These are phyloP conservation scores for Ambrosia artemisiifolia DNA, from an alignment of 129 eudicot species.

Conservation along the genomic window DNA sequence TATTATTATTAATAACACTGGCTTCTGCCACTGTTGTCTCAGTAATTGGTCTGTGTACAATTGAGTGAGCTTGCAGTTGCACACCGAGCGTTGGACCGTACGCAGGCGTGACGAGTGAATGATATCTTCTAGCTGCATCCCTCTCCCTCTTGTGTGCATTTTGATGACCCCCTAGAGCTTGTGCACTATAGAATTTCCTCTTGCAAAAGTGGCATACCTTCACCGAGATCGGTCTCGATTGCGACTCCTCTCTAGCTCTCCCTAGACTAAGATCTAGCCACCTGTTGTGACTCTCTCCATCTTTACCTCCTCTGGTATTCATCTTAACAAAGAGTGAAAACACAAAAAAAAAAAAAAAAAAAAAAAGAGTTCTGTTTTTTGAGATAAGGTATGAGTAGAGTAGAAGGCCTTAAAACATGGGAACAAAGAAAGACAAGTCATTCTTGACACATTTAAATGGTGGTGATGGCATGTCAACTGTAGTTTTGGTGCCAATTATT, in stretches of 20 bases:
- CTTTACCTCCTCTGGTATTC: constrained; percentile 31
- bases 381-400: constrained; percentile 19
- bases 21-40: constrained; percentile 14
- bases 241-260: constrained; percentile 29
- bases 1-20: constrained; percentile 11
- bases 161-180: constrained; percentile 90
- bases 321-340: constrained; percentile 18
- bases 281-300: constrained; percentile 24
- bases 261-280: constrained; percentile 75
- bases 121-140: constrained; percentile 62
- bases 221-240: constrained; percentile 31
- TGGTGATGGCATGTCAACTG: constrained; percentile 2
- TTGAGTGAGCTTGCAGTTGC: constrained; percentile 56
- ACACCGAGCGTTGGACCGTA: constrained; percentile 47
- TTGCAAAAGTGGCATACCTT: constrained; percentile 74
- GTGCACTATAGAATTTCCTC: constrained; percentile 76
- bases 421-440: constrained; percentile 22
- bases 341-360: constrained; percentile 6
- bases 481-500: constrained; percentile 24
- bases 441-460: background rate
- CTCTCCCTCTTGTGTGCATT: constrained; percentile 87
- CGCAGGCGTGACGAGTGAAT: constrained; percentile 43
- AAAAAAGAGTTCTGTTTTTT: background rate
- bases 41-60: constrained; percentile 40
- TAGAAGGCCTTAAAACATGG: constrained; percentile 22